Percentiles rank a stretch among this genome's conserved stretches.
Conservation (phyloP, 495 filamentous ascomycete genomes). For the Penicillium chermesinum region DNA sequence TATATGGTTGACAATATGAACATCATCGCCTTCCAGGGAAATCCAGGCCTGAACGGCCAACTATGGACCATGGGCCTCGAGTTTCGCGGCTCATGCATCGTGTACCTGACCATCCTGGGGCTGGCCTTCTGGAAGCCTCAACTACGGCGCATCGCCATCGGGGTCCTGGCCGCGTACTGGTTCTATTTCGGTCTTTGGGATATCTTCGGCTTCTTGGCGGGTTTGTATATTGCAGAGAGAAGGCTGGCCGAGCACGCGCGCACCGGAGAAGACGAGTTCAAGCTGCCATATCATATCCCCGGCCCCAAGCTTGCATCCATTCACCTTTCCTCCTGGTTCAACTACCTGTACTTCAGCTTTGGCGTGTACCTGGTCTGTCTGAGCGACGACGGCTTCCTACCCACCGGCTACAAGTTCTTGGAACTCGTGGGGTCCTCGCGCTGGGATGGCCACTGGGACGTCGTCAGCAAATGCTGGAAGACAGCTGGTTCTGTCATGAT, state of each 20-base stretch:
- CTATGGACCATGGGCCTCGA: conserved; percentile 50
- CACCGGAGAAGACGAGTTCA: not conserved
- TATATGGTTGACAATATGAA: conserved; percentile 17
- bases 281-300: conserved; percentile 6
- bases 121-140: conserved; percentile 31
- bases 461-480: conserved; percentile 12
- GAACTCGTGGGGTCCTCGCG: conserved; percentile 3
- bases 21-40: not conserved
- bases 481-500: conserved; percentile 6
- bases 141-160: conserved; percentile 28
- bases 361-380: conserved; percentile 11
- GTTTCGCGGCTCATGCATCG: conserved; percentile 41
- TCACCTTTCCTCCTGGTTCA: not conserved
- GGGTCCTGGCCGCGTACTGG: conserved; percentile 27
- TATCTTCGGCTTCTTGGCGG: conserved; percentile 40
- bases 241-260: not conserved
- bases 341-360: conserved; percentile 1
- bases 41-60: conserved; percentile 20
- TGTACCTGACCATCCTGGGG: conserved; percentile 37
- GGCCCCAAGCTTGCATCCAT: not conserved
- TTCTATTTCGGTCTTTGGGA: conserved; percentile 40
- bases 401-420: conserved; percentile 10
- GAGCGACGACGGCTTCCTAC: conserved; percentile 4
- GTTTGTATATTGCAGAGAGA: conserved; percentile 39
- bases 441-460: conserved; percentile 10